Percentiles rank a stretch among this genome's conserved stretches.
Evolutionary conservation across 768 basidiomycete species (phyloP).

Genomic region (Chalciporus pseudorubinellus): DNA sequence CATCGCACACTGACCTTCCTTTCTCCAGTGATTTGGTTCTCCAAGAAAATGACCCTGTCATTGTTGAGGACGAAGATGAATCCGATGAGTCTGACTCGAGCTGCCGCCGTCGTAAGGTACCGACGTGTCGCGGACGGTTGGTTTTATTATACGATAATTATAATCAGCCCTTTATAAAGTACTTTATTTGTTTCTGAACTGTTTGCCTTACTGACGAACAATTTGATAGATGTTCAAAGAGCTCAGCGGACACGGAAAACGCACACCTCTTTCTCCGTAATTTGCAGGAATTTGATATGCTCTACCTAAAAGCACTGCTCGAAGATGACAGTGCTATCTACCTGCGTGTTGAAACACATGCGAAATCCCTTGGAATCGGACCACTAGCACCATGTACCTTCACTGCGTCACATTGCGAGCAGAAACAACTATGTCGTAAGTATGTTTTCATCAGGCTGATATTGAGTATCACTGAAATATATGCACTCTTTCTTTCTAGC

Average conservation of each 20-base stretch:
- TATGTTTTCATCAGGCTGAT: no score
- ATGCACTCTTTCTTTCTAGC: no score
- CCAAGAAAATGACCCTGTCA: neutral
- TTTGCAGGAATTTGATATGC: slow-evolving; percentile 12
- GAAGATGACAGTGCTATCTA: neutral
- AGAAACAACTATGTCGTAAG: slow-evolving; percentile 21
- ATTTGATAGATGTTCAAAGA: neutral
- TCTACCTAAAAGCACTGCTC: slow-evolving; percentile 24
- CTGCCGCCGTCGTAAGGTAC: neutral
- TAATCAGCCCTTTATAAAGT: neutral
- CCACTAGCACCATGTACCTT: slow-evolving; percentile 20
- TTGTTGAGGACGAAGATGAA: neutral
- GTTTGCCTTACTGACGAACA: no score
- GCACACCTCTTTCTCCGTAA: slow-evolving; percentile 21
- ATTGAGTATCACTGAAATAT: no score
- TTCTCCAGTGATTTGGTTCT: neutral
- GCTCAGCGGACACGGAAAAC: no score
- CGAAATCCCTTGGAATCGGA: slow-evolving; percentile 15
- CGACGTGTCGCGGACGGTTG: neutral
- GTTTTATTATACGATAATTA: neutral
- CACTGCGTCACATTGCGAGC: slow-evolving; percentile 10
- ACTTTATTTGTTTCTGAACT: neutral
- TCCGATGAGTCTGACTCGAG: no score
- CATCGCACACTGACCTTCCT: neutral
- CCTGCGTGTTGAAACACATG: neutral